phyloP scores from a whole-genome alignment of 108 stramenopile species.

The Hondaea fermentalgiana region DNA sequence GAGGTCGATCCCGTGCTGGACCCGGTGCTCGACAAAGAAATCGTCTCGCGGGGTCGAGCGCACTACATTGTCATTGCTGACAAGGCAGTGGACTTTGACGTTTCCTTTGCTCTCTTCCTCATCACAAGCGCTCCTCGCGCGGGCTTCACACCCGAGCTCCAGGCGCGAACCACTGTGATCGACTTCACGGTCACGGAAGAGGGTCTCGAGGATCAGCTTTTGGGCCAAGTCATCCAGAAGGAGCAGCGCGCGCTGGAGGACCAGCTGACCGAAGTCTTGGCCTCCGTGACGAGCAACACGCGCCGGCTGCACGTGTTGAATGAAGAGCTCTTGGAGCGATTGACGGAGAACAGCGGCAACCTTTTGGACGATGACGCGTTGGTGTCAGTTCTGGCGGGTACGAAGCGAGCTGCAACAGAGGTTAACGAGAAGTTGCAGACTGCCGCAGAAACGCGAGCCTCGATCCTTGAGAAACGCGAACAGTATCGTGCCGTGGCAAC shows the following conservation, averaged over 20 bases:
- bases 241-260: conserved; percentile 47
- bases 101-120: conserved; percentile 45
- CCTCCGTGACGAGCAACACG: conserved; percentile 39
- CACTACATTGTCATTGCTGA: conserved; percentile 38
- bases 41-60: conserved; percentile 29
- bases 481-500: conserved; percentile 49
- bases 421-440: conserved; percentile 40
- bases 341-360: conserved; percentile 44
- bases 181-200: conserved; percentile 49
- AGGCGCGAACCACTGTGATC: conserved; percentile 42
- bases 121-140: conserved; percentile 54
- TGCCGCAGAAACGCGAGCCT: conserved; percentile 35
- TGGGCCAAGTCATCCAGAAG: conserved; percentile 44
- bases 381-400: conserved; percentile 36
- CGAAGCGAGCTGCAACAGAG: conserved; percentile 41
- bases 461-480: conserved; percentile 46
- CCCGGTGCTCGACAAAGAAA: conserved; percentile 39
- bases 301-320: conserved; percentile 33
- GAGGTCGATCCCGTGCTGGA: conserved; percentile 47
- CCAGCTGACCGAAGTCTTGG: conserved; percentile 34
- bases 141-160: conserved; percentile 38
- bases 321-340: conserved; percentile 33
- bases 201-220: conserved; percentile 47
- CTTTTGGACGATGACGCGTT: conserved; percentile 47
- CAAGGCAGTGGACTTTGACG: conserved; percentile 37